Base-by-base conservation (phyloP, 2,329 filamentous ascomycete genomes). In the Macrophomina phaseolina region DNA sequence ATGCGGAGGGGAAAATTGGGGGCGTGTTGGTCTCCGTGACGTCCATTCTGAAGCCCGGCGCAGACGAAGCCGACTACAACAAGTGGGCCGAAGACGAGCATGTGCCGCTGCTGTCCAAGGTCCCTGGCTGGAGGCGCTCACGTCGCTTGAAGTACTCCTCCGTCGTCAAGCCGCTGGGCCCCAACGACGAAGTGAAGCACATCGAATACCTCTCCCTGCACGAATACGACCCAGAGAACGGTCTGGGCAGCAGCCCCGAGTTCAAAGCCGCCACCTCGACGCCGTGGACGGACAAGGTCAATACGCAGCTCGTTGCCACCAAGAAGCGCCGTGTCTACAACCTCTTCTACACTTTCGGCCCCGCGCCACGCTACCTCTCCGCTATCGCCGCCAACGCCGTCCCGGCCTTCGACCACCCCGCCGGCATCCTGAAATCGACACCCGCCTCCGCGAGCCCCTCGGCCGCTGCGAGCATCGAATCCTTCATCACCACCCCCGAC, bases 1-100 rank as follows among this genome's bases (percentile, higher is more conserved):
- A 86, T 32, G 85, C 89, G 71, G 81, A 84, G 62, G 86, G 89
- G 65, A 84, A 86, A 62, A 82, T 84, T 65, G 87, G 86, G 5
- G 85, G 86, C 68, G 84, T 90, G 16, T 81, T 92, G 28, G 81
- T 93, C 2, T 84, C 87, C 1, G 86, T 91, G 1, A 85, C 86
- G 56, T 81, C 91, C 6, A 83, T 81, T 1, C 78, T 90, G 16
- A 82, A 86, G n/a, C 82, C 85, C 1, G 86, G 86, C 0, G 80
- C 81, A 32, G 82, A 77, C 3, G 75, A 84, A 28, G 84, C 86
- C 28, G 84, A 90, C 52, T 83, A 89, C 65, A 79, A 84, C 65
- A 87, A 84, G 74, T 96, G 91, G 91, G 91, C 91, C 74, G 80
- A 85, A 36, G 87, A 93, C 68, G 91, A 95, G 76, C 91, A 95